phyloP scores from a whole-genome alignment of 1,284 basidiomycete genomes.

The Ustilago sp. region DNA sequence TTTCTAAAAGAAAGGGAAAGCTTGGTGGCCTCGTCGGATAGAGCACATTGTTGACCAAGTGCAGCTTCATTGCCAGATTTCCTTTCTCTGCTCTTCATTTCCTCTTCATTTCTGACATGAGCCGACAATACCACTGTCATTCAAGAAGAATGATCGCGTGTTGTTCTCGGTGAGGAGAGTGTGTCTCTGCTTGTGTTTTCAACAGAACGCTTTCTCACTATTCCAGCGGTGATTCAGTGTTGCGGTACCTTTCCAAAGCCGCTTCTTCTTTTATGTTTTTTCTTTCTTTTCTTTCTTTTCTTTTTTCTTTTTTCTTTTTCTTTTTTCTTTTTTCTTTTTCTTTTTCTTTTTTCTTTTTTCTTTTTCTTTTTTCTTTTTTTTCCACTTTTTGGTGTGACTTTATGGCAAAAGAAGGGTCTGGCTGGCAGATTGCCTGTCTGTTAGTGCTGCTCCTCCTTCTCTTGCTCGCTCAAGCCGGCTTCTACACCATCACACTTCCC shows the following conservation, averaged over 20 bases:
- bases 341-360: neutral
- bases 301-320: neutral
- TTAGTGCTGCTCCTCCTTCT: neutral
- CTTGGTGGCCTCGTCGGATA: neutral
- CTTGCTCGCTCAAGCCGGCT: constrained; percentile 3
- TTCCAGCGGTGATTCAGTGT: neutral
- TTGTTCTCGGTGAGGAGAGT: neutral
- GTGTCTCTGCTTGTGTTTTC: neutral
- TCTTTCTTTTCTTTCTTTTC: neutral
- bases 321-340: neutral
- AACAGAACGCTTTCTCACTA: neutral
- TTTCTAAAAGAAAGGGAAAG: neutral
- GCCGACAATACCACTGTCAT: neutral
- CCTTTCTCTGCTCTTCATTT: neutral
- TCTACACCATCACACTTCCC: constrained; percentile 11
- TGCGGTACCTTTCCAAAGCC: constrained; percentile 5
- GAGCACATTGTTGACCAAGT: too few relatives aligned
- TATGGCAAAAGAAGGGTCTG: neutral
- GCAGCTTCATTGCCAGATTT: neutral
- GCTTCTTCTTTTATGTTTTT: neutral
- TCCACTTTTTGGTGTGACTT: constrained; percentile 4
- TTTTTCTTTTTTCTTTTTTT: neutral
- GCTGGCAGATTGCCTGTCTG: neutral
- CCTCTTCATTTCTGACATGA: constrained; percentile 5
- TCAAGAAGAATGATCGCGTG: neutral